Base-by-base conservation (phyloP, 192 early-diverging fungal genomes). In the Paraglomus brasilianum region DNA sequence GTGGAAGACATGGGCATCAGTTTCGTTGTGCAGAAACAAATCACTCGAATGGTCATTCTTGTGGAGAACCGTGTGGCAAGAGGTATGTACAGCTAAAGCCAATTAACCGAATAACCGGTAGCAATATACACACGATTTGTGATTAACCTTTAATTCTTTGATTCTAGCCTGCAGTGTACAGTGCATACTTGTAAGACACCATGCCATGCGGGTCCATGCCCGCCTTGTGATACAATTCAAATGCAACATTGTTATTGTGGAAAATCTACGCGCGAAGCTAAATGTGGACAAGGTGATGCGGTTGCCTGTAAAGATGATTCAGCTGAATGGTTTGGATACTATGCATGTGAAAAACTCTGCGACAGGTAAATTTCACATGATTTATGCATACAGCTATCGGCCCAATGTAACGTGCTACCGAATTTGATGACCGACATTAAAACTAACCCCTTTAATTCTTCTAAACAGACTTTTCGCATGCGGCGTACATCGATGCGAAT, bases 11-110 rank as follows among this genome's bases (percentile, higher is more conserved):
- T 7, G 72, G 74, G 0, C 84, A 87, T 66, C 85, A 87, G 55
- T 75, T 85, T 19, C 81, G 91, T 53, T 98, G 95, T 78, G 83
- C 83, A 39, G 91, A 88, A 73, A 83, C 87, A 5, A 84, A 81
- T 62, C 88, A 90, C 62, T 78, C 87, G 24, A 69, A 58, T 6
- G 87, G 83, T 5, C 80, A 79, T 55, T 88, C 88, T 0, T 98
- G 96, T 78, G 88, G 82, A 8, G 66, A 83, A 24, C 72, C 85
- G 0, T 92, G 91, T 66, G 91, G 81, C 15, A 82, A 90, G 55
- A 59, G 85, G 30, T 30, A 30, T 30, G 30, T 30, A 30, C 30
- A 30, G 30, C 30, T 30, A 30, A 3, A 30, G 30, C 30, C 1
- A 30, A 30, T 30, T 30, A 30, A 30, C 30, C 3, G 3, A 30